A percentile compares a stretch with the other conserved stretches of the same genome.
Evolutionary conservation across 2,329 filamentous ascomycete genomes (phyloP).

Genomic region (Neonectria sp.): DNA sequence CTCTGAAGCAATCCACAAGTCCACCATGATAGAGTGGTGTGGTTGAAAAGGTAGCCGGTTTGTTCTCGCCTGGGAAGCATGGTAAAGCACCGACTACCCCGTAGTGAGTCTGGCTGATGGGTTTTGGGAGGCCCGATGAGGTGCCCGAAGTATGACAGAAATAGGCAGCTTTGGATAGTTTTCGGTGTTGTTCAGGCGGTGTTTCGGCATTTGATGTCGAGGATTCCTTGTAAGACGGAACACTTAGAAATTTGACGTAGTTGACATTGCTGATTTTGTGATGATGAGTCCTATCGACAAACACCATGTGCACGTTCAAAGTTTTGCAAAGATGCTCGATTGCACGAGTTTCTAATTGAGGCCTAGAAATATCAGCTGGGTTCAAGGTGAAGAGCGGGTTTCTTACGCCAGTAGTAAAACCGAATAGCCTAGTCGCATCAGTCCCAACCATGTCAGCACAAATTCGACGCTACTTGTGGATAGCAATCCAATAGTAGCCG

Average conservation of each 20-base stretch:
- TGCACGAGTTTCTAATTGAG: conserved; percentile 61
- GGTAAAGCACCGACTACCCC: conserved; percentile 70
- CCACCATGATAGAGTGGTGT: conserved; percentile 78
- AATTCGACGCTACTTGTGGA: conserved; percentile 71
- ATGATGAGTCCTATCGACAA: conserved; percentile 58
- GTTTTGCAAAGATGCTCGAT: conserved; percentile 67
- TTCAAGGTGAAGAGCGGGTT: conserved; percentile 12
- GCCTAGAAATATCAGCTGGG: conserved; percentile 49
- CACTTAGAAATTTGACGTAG: conserved; percentile 22
- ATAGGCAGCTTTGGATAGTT: conserved; percentile 64
- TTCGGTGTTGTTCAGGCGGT: background rate
- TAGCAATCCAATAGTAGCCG: conserved; percentile 59
- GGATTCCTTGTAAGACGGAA: conserved; percentile 28
- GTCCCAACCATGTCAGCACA: conserved; percentile 71
- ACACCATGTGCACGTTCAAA: conserved; percentile 58
- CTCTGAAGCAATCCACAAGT: conserved; percentile 72
- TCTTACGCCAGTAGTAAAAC: conserved; percentile 70
- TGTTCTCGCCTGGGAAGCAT: conserved; percentile 53
- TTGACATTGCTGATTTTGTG: background rate
- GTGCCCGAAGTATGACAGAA: conserved; percentile 77
- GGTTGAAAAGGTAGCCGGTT: conserved; percentile 72
- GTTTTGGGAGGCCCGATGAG: conserved; percentile 74
- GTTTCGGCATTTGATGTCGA: background rate
- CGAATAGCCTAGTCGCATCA: conserved; percentile 69
- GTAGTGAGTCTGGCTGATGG: conserved; percentile 67